Evolutionary conservation across 306 rosid genomes (phyloP), one percentile per base, ranked within the genome.

Genomic region (Vigna reflexopilosa): DNA sequence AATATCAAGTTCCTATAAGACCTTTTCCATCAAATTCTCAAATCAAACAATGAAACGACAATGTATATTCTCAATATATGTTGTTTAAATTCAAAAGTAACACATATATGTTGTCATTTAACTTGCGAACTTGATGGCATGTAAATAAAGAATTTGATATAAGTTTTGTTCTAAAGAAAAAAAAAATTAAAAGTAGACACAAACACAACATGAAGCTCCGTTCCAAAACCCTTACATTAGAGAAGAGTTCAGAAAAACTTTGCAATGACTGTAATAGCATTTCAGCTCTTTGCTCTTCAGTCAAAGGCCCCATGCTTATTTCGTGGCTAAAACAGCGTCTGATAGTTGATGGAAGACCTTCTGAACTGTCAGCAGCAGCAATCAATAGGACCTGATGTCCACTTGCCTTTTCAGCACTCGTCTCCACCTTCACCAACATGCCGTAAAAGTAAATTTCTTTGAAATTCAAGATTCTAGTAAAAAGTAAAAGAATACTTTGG

Each of bases 271-370:
- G 89, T 42, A 85, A 85, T 58, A 95, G 80, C 91, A 95, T 88
- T 82, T 87, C 88, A 77, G 87, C 82, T 72, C 99, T 87, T 80
- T 95, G 99, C 73, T 95, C 98, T 83, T 95, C 99, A 49, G 90
- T 87, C 87, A 95, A 88, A 49, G 99, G 80, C 55, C 91, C 94
- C 97, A 93, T 90, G 72, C 79, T 91, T 82, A 93, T 76, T 88
- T 95, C 99, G 61, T 93, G 99, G 89, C 97, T 95, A 85, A 95
- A 93, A 88, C 98, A 88, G 51, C 97, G 96, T 85, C 98, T 91
- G 66, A 95, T 86, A 59, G 83, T 82, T 72, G 91, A 75, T 49
- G 98, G 97, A 61, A 95, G 87, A 83, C 97, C 99, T 87, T 95
- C 98, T 67, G 91, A 88, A 82, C 83, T 90, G 81, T 88, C 97